Evolutionary conservation across 495 filamentous ascomycete genomes (phyloP), one percentile per base, ranked within the genome.

Genomic region (Xylaria castorea): DNA sequence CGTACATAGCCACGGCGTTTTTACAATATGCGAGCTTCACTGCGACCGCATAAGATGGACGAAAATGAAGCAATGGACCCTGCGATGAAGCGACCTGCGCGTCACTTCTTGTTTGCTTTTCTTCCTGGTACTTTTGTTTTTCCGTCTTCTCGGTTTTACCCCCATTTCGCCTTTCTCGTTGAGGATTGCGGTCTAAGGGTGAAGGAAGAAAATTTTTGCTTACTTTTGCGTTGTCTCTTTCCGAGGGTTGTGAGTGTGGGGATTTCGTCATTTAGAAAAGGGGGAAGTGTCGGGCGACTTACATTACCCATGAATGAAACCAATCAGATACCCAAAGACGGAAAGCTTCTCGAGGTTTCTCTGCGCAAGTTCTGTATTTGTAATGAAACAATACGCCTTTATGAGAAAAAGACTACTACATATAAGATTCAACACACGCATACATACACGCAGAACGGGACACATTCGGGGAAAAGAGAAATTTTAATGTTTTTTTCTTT

Each of bases 11-110:
- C 46, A 64, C 71, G 76, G 76, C 69, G 73, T 64, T 61, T 73
- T 57, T 65, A 69, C 57, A 71, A 53, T 3, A 66, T 72, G 66
- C 71, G 70, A 40, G 73, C 51, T 73, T 61, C 75, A 78, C 73
- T 72, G 76, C 71, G 70, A 67, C 68, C 73, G 78, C 78, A 79
- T 78, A 78, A 74, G 78, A 78, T 75, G 78, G 76, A 75, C 73
- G 72, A 27, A 22, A 71, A 61, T 64, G 48, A 60, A 32, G 18
- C 50, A 46, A 22, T 22, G 27, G 64, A 46, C 44, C 64, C n/a
- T 27, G 20, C 44, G 27, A 38, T 44, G 42, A 70, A 42, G 55
- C 20, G 20, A 53, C 32, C 57, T 51, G 6, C 25, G 30, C n/a
- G 57, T 40, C 57, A 42, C 57, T 40, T 50, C 18, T 20, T 32